Base-by-base conservation (phyloP, 805 yeast species). In the Zygosaccharomyces pseudorouxii region DNA sequence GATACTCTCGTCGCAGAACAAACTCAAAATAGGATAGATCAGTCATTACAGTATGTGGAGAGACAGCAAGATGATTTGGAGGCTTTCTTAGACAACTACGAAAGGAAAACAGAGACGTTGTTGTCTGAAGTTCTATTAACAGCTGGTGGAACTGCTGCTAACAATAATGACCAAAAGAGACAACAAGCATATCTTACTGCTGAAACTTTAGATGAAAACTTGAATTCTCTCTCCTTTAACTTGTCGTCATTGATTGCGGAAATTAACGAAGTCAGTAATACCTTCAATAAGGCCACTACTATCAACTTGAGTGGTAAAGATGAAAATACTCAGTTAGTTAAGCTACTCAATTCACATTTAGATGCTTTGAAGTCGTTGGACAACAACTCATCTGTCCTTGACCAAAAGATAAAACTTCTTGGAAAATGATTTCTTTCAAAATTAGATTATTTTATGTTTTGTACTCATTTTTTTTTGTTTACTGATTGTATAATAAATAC, bases 31-130 rank as follows among this genome's bases (percentile, higher is more conserved):
- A 86, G 84, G 57, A 84, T 93, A 41, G 98, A 93, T 57, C 97
- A 89, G 65, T 84, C 89, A 35, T 73, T 93, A 48, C 73, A 82
- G 36, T 92, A 89, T 61, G 85, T 93, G 44, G 93, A 86, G 60
- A 84, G 84, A 57, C 98, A 93, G 65, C 99, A 93, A 63, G 88
- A 86, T 50, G 98, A 92, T 60, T 72, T 93, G 42, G 99, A 92
- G 51, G 73, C 78, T 12, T 76, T 92, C 58, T 76, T 93, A 53
- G 85, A 85, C 55, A 84, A 84, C 52, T 90, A 90, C 61, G 98
- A 93, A 47, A 57, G 51, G 45, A 71, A 68, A 52, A 68, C 72
- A 0, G 73, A 69, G 40, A 56, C 64, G 3, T 50, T 69, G 19
- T 54, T 71, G 12, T 59, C 71, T 3, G 74, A 70, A 45, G 69